Evolutionary conservation across 2,329 filamentous ascomycete species (phyloP).

Genomic region (Aureobasidium lini): DNA sequence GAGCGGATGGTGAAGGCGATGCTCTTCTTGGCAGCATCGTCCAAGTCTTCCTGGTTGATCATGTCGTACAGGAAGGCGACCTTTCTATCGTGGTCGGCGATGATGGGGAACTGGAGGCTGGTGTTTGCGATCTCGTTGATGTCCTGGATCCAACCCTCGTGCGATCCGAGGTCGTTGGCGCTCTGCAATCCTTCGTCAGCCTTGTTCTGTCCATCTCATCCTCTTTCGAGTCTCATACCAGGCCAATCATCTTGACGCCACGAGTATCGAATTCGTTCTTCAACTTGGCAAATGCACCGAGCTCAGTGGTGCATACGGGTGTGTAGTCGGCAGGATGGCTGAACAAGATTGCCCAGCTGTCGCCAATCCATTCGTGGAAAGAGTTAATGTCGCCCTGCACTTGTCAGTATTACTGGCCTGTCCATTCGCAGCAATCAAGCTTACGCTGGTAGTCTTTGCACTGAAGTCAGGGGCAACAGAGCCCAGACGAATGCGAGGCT

Average conservation of each 20-base stretch:
- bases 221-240: conserved; percentile 33
- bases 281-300: conserved; percentile 85
- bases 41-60: conserved; percentile 31
- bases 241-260: conserved; percentile 82
- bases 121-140: conserved; percentile 42
- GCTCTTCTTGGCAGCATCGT: conserved; percentile 30
- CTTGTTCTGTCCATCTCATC: not conserved
- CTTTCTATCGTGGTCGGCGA: conserved; percentile 42
- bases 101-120: conserved; percentile 42
- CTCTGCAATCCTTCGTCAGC: conserved; percentile 30
- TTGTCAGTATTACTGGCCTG: not conserved
- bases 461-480: conserved; percentile 70
- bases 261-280: conserved; percentile 82
- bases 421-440: not conserved
- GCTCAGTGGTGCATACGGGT: conserved; percentile 91
- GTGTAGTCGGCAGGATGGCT: conserved; percentile 85
- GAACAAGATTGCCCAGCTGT: conserved; percentile 77
- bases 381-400: conserved; percentile 46
- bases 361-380: conserved; percentile 73
- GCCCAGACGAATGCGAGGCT: conserved; percentile 38
- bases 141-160: conserved; percentile 86
- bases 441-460: conserved; percentile 64
- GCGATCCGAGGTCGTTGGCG: conserved; percentile 77
- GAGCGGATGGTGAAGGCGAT: conserved; percentile 91
- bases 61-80: conserved; percentile 45